phyloP scores from a whole-genome alignment of 106 monocot species.

The Dendrobium catenatum region DNA sequence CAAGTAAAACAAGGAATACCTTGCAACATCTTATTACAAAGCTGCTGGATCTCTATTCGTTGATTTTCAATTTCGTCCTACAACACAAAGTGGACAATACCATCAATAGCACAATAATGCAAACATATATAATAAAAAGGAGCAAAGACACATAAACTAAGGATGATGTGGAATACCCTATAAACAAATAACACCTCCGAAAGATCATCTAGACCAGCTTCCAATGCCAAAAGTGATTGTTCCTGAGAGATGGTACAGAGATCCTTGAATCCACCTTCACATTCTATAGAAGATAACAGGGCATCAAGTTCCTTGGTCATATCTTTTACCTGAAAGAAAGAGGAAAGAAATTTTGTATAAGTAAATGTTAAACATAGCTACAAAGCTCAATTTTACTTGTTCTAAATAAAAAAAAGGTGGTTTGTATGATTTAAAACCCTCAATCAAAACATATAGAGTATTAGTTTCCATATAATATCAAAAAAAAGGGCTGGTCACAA shows the following conservation, averaged over 20 bases:
- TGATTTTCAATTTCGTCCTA: slow-evolving; percentile 51
- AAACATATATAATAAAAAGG: neutral
- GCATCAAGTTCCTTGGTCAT: slow-evolving; percentile 73
- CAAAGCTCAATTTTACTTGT: neutral
- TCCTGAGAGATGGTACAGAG: slow-evolving; percentile 46
- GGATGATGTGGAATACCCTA: slow-evolving; percentile 35
- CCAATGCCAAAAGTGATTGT: slow-evolving; percentile 48
- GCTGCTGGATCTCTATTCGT: slow-evolving; percentile 60
- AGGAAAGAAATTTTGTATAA: neutral
- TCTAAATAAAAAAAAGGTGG: neutral
- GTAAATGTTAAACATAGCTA: neutral
- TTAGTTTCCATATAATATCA: no score
- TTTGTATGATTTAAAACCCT: neutral
- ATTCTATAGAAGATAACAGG: slow-evolving; percentile 60
- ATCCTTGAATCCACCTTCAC: slow-evolving; percentile 67
- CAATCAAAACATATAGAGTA: neutral
- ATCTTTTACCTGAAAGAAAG: slow-evolving; percentile 51
- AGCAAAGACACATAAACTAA: neutral
- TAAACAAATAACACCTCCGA: slow-evolving; percentile 25
- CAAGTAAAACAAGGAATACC: slow-evolving; percentile 24
- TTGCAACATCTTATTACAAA: slow-evolving; percentile 72
- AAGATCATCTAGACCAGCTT: slow-evolving; percentile 51
- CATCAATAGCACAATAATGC: slow-evolving; percentile 1
- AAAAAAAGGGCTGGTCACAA: neutral
- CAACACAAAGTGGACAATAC: neutral